phyloP scores from a whole-genome alignment of 2,329 filamentous ascomycete genomes.

The Alternaria sp. region DNA sequence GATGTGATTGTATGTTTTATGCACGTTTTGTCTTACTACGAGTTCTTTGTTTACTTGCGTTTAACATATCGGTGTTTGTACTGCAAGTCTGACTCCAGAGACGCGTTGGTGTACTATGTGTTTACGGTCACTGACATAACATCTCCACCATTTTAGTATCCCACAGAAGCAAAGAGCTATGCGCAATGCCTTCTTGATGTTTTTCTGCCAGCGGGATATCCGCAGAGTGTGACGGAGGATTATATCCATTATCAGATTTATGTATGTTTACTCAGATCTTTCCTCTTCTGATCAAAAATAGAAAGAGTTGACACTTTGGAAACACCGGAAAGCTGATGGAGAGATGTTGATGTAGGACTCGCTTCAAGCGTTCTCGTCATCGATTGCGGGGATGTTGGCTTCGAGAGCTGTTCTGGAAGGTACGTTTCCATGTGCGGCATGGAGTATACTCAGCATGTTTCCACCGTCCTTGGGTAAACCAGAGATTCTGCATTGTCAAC shows the following conservation, averaged over 20 bases:
- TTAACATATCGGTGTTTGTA: neutral
- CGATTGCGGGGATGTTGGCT: constrained; percentile 79
- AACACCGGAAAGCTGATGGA: constrained; percentile 23
- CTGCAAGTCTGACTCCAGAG: neutral
- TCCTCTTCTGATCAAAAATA: neutral
- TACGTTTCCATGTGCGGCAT: constrained; percentile 29
- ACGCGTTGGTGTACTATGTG: neutral
- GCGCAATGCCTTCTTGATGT: constrained; percentile 65
- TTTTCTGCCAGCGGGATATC: constrained; percentile 88
- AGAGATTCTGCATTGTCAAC: neutral
- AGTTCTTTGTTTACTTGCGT: neutral
- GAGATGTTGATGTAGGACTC: constrained; percentile 64
- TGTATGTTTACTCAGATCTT: constrained; percentile 32
- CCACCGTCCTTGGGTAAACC: neutral
- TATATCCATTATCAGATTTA: constrained; percentile 80
- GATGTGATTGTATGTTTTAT: constrained; percentile 53
- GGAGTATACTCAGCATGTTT: neutral
- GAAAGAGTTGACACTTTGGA: no score
- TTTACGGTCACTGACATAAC: neutral
- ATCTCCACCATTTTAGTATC: constrained; percentile 2
- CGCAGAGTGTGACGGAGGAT: constrained; percentile 82
- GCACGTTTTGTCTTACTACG: neutral
- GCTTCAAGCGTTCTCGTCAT: constrained; percentile 82
- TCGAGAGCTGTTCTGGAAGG: constrained; percentile 82
- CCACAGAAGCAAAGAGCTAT: constrained; percentile 7